These are phyloP conservation scores for Cyberlindnera veronae DNA, from an alignment of 805 yeast species.

Conservation along the genomic window DNA sequence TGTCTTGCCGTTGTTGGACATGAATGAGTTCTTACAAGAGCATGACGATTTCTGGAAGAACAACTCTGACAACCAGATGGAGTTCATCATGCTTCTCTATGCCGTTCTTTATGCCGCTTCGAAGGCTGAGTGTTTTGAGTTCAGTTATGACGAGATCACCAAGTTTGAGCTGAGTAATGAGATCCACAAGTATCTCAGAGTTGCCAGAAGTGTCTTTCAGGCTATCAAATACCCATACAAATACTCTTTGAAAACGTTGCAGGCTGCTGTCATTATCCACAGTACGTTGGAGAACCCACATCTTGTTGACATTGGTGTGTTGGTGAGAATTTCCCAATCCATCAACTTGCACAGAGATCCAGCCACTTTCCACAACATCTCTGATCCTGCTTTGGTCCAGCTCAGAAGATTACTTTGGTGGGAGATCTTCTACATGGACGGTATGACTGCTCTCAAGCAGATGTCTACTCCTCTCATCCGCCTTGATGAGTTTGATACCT, in stretches of 20 bases:
- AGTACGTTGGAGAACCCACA: slow-evolving; percentile 55
- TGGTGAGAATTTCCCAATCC: slow-evolving; percentile 54
- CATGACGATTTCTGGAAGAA: slow-evolving; percentile 50
- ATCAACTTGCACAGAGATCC: slow-evolving; percentile 60
- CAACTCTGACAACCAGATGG: slow-evolving; percentile 31
- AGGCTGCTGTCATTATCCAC: slow-evolving; percentile 47
- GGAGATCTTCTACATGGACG: slow-evolving; percentile 60
- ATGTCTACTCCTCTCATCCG: slow-evolving; percentile 52
- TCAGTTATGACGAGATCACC: slow-evolving; percentile 38
- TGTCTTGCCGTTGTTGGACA: slow-evolving; percentile 49
- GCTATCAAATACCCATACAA: slow-evolving; percentile 50
- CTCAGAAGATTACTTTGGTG: slow-evolving; percentile 61
- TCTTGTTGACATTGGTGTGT: slow-evolving; percentile 51
- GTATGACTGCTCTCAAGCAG: slow-evolving; percentile 51
- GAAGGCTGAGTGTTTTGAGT: slow-evolving; percentile 57
- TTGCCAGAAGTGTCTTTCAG: slow-evolving; percentile 46
- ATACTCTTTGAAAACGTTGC: slow-evolving; percentile 36
- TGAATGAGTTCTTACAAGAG: slow-evolving; percentile 39
- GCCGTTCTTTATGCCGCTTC: slow-evolving; percentile 57
- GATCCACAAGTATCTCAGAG: slow-evolving; percentile 47
- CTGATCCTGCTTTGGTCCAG: slow-evolving; percentile 46
- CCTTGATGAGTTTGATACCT: slow-evolving; percentile 51
- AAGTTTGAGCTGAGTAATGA: slow-evolving; percentile 36
- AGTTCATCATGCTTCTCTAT: slow-evolving; percentile 47
- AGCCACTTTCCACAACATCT: slow-evolving; percentile 45